These are phyloP conservation scores for Phytopythium cucurbitacearum DNA, from an alignment of 352 stramenopile genomes.

Conservation along the genomic window DNA sequence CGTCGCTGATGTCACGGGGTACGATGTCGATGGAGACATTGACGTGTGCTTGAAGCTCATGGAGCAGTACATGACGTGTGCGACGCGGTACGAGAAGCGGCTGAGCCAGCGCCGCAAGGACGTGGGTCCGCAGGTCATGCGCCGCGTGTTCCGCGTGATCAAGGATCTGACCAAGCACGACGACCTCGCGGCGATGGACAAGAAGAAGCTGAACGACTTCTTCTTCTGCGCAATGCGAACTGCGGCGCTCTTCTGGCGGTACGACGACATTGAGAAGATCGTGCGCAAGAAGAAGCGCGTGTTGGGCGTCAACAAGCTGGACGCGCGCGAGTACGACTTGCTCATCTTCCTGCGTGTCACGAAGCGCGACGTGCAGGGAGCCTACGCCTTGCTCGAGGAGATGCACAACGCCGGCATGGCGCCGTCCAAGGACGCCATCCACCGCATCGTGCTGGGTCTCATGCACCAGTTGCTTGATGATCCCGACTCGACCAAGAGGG, in stretches of 20 bases:
- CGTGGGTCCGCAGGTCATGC: slow-evolving; percentile 57
- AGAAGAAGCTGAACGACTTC: slow-evolving; percentile 39
- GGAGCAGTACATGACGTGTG: slow-evolving; percentile 76
- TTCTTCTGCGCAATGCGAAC: slow-evolving; percentile 58
- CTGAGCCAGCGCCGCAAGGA: slow-evolving; percentile 44
- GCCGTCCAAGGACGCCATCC: slow-evolving; percentile 61
- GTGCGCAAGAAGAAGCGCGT: slow-evolving; percentile 51
- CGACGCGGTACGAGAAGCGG: slow-evolving; percentile 48
- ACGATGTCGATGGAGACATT: slow-evolving; percentile 36
- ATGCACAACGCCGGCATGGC: slow-evolving; percentile 76
- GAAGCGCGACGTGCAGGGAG: slow-evolving; percentile 37
- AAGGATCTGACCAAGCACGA: slow-evolving; percentile 24
- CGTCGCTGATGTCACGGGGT: slow-evolving; percentile 6
- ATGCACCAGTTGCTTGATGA: slow-evolving; percentile 35
- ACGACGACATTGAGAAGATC: slow-evolving; percentile 46
- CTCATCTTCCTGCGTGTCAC: slow-evolving; percentile 63
- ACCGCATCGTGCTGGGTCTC: slow-evolving; percentile 62
- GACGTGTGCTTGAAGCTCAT: slow-evolving; percentile 57
- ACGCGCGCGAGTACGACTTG: slow-evolving; percentile 52
- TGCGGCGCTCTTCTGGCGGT: slow-evolving; percentile 53
- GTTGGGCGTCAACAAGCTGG: slow-evolving; percentile 19
- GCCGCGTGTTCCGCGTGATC: slow-evolving; percentile 55
- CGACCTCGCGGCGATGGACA: slow-evolving; percentile 14
- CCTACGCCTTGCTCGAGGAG: slow-evolving; percentile 65
- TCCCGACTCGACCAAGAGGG: slow-evolving; percentile 3